Percentiles rank a stretch among this genome's conserved stretches.
phyloP scores from a whole-genome alignment of 371 early-diverging fungal species.

The Zopfochytrium polystomum region DNA sequence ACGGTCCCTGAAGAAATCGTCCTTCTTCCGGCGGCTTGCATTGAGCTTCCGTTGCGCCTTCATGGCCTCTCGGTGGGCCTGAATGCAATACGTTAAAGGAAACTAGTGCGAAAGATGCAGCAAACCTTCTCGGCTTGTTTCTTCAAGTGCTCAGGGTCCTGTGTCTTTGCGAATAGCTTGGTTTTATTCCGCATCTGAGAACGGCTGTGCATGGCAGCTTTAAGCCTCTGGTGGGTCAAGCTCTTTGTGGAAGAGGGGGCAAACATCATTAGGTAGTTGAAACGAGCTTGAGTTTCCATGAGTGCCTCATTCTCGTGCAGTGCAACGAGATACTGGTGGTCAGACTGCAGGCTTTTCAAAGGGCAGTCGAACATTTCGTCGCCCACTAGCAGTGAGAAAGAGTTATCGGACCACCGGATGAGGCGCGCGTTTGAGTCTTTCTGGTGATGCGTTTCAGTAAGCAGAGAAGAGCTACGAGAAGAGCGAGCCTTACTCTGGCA shows the following conservation, averaged over 20 bases:
- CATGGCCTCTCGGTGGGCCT: slow-evolving; percentile 38
- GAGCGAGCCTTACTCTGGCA: slow-evolving; percentile 26
- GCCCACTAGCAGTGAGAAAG: slow-evolving; percentile 69
- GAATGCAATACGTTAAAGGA: neutral
- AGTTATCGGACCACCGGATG: slow-evolving; percentile 81
- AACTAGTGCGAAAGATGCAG: neutral
- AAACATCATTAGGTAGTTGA: slow-evolving; percentile 68
- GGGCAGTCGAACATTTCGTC: slow-evolving; percentile 73
- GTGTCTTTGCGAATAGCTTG: slow-evolving; percentile 54
- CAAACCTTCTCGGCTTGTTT: slow-evolving; percentile 35
- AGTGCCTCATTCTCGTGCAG: slow-evolving; percentile 60
- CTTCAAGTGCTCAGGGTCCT: slow-evolving; percentile 36
- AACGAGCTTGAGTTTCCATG: slow-evolving; percentile 64
- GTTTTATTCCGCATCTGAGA: slow-evolving; percentile 64
- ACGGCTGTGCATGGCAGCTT: slow-evolving; percentile 62
- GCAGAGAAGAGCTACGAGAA: neutral
- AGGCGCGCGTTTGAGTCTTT: slow-evolving; percentile 76
- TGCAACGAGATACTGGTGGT: slow-evolving; percentile 65
- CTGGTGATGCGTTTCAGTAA: neutral
- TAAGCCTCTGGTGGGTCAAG: slow-evolving; percentile 63
- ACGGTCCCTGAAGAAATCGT: neutral
- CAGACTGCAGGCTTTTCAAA: slow-evolving; percentile 50
- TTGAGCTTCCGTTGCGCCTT: slow-evolving; percentile 32
- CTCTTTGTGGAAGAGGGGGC: slow-evolving; percentile 60
- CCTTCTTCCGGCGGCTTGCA: slow-evolving; percentile 21